Base-by-base conservation (phyloP, 1,139 yeast genomes). In the Saccharomyces uvarum region DNA sequence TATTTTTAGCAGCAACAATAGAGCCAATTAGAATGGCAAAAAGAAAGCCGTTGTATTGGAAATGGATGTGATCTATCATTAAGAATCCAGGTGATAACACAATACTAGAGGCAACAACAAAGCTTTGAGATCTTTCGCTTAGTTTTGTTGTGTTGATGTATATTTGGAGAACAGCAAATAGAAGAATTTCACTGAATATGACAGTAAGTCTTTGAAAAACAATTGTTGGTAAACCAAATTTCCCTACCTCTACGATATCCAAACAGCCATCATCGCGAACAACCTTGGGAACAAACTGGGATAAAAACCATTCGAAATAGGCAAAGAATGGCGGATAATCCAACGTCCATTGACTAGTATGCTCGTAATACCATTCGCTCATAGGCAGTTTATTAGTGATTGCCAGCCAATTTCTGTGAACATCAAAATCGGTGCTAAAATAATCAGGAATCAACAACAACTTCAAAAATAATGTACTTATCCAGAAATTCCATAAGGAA, bases 311-410 rank as follows among this genome's bases (percentile, higher is more conserved):
- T 69, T 93, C 99, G 64, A 93, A 91, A 69, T 89, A 90, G 0
- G 99, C 99, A 70, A 93, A 93, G 66, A 90, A 88, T 0, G 99
- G 99, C 4, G 99, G 99, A 71, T 93, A 93, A 71, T 93, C 99
- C 52, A 95, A 74, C 0, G 99, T 93, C 98, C 99, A 93, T 67
- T 87, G 93, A 46, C 88, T 86, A 0, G 96, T 90, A 27, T 77
- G 73, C 64, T 93, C 97, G 49, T 77, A 70, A 67, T 93, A 93
- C 99, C 99, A 93, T 55, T 86, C 70, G 11, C 73, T 73, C 14
- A 91, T 54, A 0, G 98, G 98, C 38, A 91, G 71, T n/a, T 78
- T 78, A 63, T 83, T 74, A 2, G 99, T 93, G 50, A 93, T 84
- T 0, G 99, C 96, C 47, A 93, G 77, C 99, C 99, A 93, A 68